Evolutionary conservation across 768 basidiomycete genomes (phyloP).

Genomic region (Sporobolomyces pararoseus): DNA sequence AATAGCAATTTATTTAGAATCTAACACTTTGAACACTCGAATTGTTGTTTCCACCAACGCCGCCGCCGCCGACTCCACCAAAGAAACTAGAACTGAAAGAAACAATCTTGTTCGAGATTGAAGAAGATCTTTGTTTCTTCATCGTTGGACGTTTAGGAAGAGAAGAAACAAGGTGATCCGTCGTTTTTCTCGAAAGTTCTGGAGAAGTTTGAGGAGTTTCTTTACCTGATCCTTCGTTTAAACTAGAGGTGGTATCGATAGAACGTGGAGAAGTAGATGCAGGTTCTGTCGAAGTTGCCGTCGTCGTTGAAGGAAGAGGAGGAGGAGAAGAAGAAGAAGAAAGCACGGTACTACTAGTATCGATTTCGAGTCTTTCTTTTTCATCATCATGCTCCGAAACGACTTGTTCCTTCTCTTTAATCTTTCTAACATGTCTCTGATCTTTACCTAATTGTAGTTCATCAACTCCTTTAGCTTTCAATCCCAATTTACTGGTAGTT

Average conservation of each 20-base stretch:
- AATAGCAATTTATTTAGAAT: too few relatives aligned
- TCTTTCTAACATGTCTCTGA: constrained; percentile 1
- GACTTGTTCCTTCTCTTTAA: constrained; percentile 4
- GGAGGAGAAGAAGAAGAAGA: too few relatives aligned
- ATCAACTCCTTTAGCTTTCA: constrained; percentile 12
- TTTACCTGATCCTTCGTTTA: too few relatives aligned
- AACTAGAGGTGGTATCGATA: background rate
- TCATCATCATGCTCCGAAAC: background rate
- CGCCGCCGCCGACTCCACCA: background rate
- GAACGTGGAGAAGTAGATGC: background rate
- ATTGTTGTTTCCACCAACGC: background rate
- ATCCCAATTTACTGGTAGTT: background rate
- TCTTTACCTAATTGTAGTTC: constrained; percentile 3
- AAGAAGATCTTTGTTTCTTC: background rate
- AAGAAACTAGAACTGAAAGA: constrained; percentile 7
- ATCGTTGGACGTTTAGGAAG: background rate
- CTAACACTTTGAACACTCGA: too few relatives aligned
- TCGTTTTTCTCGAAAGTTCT: too few relatives aligned
- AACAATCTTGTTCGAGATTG: background rate
- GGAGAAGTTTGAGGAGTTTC: background rate
- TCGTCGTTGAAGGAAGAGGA: too few relatives aligned
- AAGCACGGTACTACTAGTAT: too few relatives aligned
- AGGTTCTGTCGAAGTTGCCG: too few relatives aligned
- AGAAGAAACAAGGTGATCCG: background rate
- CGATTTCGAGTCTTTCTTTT: background rate